phyloP scores from a whole-genome alignment of 306 rosid genomes.

The Prunus davidiana region DNA sequence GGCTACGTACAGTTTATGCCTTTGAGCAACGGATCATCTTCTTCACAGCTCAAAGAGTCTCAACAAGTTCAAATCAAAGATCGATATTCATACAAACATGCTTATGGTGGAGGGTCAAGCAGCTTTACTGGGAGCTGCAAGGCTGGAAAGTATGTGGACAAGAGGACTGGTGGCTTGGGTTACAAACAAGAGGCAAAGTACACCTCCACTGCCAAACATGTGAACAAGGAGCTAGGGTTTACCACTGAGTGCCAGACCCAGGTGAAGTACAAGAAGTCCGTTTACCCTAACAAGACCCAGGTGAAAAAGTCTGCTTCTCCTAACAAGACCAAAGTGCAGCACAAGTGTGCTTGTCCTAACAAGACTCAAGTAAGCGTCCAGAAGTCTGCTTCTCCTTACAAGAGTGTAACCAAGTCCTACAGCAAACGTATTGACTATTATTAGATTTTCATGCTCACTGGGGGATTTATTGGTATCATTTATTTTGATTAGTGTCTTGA shows the following conservation, averaged over 20 bases:
- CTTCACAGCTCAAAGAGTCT: neutral
- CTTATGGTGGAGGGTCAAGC: neutral
- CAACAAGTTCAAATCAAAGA: neutral
- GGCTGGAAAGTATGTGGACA: neutral
- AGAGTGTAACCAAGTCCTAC: neutral
- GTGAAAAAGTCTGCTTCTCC: neutral
- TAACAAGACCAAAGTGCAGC: too few relatives aligned
- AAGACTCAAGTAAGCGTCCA: too few relatives aligned
- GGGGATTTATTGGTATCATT: neutral
- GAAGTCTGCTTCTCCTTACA: too few relatives aligned
- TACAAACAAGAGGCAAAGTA: neutral
- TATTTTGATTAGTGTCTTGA: too few relatives aligned
- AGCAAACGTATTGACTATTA: neutral
- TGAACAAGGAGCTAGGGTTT: neutral
- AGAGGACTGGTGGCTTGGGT: neutral
- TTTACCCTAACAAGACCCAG: neutral
- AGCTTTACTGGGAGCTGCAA: neutral
- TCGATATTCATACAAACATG: neutral
- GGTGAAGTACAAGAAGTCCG: too few relatives aligned
- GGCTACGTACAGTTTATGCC: neutral
- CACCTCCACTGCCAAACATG: neutral
- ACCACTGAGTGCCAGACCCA: conserved; percentile 1
- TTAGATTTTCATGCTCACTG: neutral
- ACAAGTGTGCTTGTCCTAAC: too few relatives aligned
- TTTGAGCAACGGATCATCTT: too few relatives aligned